Percentiles rank a stretch among this genome's conserved stretches.
phyloP scores from a whole-genome alignment of 2,329 filamentous ascomycete species.

The Xylaria sp. region DNA sequence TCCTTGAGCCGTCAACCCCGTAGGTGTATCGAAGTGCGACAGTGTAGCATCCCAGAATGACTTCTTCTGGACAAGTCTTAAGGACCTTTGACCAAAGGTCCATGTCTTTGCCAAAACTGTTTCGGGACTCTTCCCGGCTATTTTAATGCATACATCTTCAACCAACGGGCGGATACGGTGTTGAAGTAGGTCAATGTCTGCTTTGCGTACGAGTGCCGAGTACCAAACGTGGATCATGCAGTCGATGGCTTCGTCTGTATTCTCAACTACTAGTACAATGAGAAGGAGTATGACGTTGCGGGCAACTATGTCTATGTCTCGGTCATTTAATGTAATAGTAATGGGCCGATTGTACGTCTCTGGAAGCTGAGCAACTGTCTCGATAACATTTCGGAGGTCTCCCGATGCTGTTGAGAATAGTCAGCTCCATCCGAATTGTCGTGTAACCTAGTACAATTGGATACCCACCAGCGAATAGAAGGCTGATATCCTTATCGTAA shows the following conservation, averaged over 20 bases:
- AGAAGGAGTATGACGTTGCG: conserved; percentile 13
- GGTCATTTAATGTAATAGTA: conserved; percentile 17
- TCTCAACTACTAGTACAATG: conserved; percentile 1
- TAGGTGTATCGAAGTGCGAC: neutral
- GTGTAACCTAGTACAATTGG: neutral
- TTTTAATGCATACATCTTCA: conserved; percentile 1
- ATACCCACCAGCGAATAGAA: neutral
- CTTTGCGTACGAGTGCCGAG: conserved; percentile 4
- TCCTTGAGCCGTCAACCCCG: neutral
- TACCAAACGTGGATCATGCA: conserved; percentile 12
- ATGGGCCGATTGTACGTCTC: conserved; percentile 4
- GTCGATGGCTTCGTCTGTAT: neutral
- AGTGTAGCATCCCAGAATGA: neutral
- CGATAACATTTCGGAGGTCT: conserved; percentile 23
- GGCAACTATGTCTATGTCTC: conserved; percentile 4
- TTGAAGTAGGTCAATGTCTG: conserved; percentile 2
- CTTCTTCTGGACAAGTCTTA: conserved; percentile 2
- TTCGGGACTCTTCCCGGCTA: neutral
- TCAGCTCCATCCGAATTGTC: neutral
- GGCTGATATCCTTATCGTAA: neutral
- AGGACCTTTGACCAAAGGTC: neutral
- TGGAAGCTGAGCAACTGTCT: conserved; percentile 16
- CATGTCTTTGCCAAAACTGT: conserved; percentile 1
- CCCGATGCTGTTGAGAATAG: conserved; percentile 19
- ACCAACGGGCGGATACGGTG: conserved; percentile 4